These are phyloP conservation scores for Peronospora belbahrii DNA, from an alignment of 352 stramenopile species.

Conservation along the genomic window DNA sequence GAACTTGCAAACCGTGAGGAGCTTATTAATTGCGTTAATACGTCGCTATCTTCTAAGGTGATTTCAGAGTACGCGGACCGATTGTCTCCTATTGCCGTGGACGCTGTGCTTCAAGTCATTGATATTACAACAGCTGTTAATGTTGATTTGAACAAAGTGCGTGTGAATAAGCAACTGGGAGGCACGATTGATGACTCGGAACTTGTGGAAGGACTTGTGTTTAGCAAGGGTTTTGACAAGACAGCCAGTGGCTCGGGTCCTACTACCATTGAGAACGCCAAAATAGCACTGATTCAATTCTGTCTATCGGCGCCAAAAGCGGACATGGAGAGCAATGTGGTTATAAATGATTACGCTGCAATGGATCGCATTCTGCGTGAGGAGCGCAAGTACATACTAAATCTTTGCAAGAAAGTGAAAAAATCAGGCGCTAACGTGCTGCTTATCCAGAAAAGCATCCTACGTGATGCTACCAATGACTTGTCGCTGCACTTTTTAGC, in stretches of 20 bases:
- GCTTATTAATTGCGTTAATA: constrained; percentile 97
- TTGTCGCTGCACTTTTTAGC: constrained; percentile 98
- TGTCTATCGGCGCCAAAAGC: constrained; percentile 98
- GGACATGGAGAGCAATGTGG: constrained; percentile 99
- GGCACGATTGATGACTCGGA: constrained; percentile 99
- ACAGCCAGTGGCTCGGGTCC: constrained; percentile 38
- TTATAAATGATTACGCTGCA: constrained; percentile 98
- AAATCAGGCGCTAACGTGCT: constrained; percentile 98
- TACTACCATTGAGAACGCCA: constrained; percentile 94
- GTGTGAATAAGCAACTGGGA: constrained; percentile 97
- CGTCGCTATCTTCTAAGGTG: constrained; percentile 96
- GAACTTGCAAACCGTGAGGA: constrained; percentile 91
- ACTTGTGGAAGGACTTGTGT: constrained; percentile 95
- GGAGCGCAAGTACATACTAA: constrained; percentile 98
- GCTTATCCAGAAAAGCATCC: constrained; percentile 99
- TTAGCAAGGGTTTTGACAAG: constrained; percentile 93
- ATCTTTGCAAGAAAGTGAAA: constrained; percentile 97
- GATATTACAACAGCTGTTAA: constrained; percentile 90
- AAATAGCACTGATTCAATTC: constrained; percentile 99
- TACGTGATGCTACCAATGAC: constrained; percentile 99
- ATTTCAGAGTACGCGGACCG: constrained; percentile 97
- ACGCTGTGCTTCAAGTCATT: constrained; percentile 96
- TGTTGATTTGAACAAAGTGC: constrained; percentile 96
- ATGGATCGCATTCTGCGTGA: constrained; percentile 99
- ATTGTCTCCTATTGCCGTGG: constrained; percentile 97